A percentile compares a stretch with the other conserved stretches of the same genome.
These are phyloP conservation scores for Fusarium sp. DNA, from an alignment of 2,329 filamentous ascomycete species.

Conservation along the genomic window DNA sequence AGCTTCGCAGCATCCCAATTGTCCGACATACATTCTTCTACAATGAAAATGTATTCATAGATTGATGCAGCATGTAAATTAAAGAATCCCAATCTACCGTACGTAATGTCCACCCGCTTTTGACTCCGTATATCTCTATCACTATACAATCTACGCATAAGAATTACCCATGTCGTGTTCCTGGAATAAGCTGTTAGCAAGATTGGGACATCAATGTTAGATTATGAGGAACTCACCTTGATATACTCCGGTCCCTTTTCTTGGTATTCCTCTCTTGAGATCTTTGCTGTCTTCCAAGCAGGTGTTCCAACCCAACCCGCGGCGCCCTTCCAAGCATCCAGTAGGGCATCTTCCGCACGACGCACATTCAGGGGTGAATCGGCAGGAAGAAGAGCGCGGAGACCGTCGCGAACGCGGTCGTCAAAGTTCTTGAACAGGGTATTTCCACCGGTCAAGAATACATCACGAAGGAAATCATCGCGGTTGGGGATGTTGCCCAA, in stretches of 20 bases:
- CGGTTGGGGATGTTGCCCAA: slow-evolving; percentile 69
- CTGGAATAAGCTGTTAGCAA: slow-evolving; percentile 51
- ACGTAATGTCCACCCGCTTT: slow-evolving; percentile 38
- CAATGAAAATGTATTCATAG: slow-evolving; percentile 16
- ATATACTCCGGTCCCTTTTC: slow-evolving; percentile 96
- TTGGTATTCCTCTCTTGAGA: slow-evolving; percentile 84
- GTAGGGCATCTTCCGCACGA: slow-evolving; percentile 77
- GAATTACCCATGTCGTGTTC: slow-evolving; percentile 76
- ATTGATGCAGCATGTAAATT: slow-evolving; percentile 31
- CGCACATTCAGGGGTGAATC: slow-evolving; percentile 76
- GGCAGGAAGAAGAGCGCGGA: slow-evolving; percentile 77
- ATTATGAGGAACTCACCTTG: slow-evolving; percentile 67
- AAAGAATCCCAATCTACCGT: slow-evolving; percentile 34
- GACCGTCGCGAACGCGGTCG: slow-evolving; percentile 77
- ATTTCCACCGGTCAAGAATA: slow-evolving; percentile 96
- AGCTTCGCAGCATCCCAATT: not conserved
- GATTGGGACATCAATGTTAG: not conserved
- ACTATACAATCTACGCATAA: slow-evolving; percentile 54
- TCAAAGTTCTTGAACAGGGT: slow-evolving; percentile 89
- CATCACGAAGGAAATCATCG: slow-evolving; percentile 80
- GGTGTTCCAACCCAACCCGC: slow-evolving; percentile 80
- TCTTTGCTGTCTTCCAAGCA: slow-evolving; percentile 70
- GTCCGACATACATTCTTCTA: not conserved
- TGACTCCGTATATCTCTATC: slow-evolving; percentile 37
- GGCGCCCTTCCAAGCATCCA: slow-evolving; percentile 95